Percentiles rank a stretch among this genome's conserved stretches.
phyloP scores from a whole-genome alignment of 176 grass and related monocot species.

The Eleusine indica region DNA sequence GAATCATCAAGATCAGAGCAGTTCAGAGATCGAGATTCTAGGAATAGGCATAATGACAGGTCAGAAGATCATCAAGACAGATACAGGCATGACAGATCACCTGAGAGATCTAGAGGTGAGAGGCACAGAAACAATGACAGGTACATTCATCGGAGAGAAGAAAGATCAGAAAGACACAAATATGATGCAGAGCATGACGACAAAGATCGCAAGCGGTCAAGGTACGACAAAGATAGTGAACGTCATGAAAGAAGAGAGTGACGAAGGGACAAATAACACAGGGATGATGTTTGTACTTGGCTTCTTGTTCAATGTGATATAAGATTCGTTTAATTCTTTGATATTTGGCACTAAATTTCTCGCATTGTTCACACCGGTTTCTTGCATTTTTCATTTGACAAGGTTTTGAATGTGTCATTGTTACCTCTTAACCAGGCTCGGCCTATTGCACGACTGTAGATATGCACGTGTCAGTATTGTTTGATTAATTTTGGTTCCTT shows the following conservation, averaged over 20 bases:
- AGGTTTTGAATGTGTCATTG: neutral
- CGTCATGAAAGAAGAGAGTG: conserved; percentile 18
- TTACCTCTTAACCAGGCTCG: neutral
- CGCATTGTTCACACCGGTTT: neutral
- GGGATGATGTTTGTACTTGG: conserved; percentile 17
- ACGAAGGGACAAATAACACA: neutral
- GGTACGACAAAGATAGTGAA: neutral
- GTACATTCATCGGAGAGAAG: conserved; percentile 29
- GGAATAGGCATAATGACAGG: conserved; percentile 5
- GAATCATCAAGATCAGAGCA: conserved; percentile 1
- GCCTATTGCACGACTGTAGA: neutral
- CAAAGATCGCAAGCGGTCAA: conserved; percentile 23
- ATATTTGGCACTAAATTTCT: neutral
- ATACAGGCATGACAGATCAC: conserved; percentile 28
- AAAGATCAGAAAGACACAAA: conserved; percentile 40
- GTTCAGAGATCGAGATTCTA: neutral
- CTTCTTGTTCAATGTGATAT: neutral
- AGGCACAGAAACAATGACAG: conserved; percentile 33
- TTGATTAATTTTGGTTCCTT: neutral
- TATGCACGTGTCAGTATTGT: neutral
- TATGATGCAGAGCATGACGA: conserved; percentile 25
- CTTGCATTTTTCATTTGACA: neutral
- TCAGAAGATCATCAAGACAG: conserved; percentile 29
- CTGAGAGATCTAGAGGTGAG: conserved; percentile 46
- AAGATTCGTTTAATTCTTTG: neutral